These are phyloP conservation scores for Macrolepiota fuliginosa DNA, from an alignment of 768 basidiomycete genomes.

Conservation along the genomic window DNA sequence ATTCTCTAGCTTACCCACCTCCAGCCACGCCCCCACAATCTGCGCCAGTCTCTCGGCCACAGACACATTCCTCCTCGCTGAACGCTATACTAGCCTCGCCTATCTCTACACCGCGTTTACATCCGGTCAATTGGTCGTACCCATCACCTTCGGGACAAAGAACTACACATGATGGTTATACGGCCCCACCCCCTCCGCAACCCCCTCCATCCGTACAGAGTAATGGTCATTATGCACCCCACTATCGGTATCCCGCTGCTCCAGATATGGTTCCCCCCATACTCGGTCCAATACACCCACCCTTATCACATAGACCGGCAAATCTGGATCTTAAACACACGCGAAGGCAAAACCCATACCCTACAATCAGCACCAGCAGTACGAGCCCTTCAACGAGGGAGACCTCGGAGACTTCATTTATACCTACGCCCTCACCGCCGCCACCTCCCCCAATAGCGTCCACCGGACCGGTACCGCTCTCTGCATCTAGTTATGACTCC, in stretches of 20 bases:
- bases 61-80: constrained; percentile 9
- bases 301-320: neutral
- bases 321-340: neutral
- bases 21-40: constrained; percentile 19
- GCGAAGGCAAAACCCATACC: neutral
- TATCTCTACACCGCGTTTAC: constrained; percentile 11
- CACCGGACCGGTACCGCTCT: neutral
- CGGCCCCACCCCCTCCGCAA: neutral
- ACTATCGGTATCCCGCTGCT: constrained; percentile 3
- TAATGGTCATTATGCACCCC: constrained; percentile 1
- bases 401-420: neutral
- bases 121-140: constrained; percentile 6
- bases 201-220: neutral
- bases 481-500: neutral
- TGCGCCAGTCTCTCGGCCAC: constrained; percentile 7
- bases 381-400: neutral
- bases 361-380: neutral
- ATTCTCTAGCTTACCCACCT: neutral
- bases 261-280: neutral
- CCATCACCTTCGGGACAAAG: neutral
- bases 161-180: neutral
- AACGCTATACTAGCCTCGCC: constrained; percentile 14
- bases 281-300: neutral
- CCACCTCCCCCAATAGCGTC: constrained; percentile 1
- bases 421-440: neutral